Conservation (phyloP, 2,329 filamentous ascomycete species). For the Fusarium sp. region DNA sequence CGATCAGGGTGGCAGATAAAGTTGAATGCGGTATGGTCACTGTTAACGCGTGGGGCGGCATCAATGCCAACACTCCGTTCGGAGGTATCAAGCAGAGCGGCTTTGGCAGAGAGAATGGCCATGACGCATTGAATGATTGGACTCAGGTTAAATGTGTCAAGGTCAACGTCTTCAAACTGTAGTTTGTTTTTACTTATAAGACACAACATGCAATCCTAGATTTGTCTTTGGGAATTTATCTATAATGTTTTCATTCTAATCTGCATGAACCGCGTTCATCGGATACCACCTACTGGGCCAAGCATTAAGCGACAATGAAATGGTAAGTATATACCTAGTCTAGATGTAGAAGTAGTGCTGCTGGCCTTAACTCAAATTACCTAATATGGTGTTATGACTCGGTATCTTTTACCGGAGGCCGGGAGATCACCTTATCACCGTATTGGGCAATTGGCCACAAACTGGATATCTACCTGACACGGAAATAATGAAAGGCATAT, state of each 20-base stretch:
- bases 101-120: conserved; percentile 53
- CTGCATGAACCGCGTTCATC: no score
- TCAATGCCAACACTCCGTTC: conserved; percentile 52
- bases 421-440: no score
- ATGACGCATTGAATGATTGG: conserved; percentile 53
- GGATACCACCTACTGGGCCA: not conserved
- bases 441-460: no score
- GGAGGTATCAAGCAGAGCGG: conserved; percentile 56
- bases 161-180: conserved; percentile 41
- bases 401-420: no score
- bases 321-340: not conserved
- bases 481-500: not conserved
- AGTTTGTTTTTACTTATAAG: not conserved
- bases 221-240: no score
- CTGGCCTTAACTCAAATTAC: not conserved
- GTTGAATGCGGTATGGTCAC: conserved; percentile 78
- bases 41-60: conserved; percentile 62
- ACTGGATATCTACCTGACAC: not conserved
- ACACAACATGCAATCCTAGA: not conserved
- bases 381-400: not conserved
- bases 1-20: conserved; percentile 35
- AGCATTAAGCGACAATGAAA: not conserved
- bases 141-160: conserved; percentile 52
- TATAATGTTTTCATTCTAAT: no score
- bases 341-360: not conserved